These are phyloP conservation scores for Aspergillus pseudoviridinutans DNA, from an alignment of 2,329 filamentous ascomycete genomes.

Conservation along the genomic window DNA sequence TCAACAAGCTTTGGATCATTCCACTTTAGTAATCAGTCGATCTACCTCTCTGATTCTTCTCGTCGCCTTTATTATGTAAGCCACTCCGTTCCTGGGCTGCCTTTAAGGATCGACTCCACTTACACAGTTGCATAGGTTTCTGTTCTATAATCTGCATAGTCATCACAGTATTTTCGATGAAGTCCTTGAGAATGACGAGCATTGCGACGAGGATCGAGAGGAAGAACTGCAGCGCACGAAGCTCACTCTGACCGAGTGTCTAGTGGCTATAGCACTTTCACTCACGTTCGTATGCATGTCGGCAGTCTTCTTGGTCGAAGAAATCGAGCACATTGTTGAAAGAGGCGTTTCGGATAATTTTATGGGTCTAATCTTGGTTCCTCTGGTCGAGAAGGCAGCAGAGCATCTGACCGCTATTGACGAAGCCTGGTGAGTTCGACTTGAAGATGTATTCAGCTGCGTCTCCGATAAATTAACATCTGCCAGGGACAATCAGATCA, in stretches of 20 bases:
- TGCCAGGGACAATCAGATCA: slow-evolving; percentile 57
- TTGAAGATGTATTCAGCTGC: neutral
- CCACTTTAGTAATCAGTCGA: slow-evolving; percentile 64
- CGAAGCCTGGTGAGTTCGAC: slow-evolving; percentile 65
- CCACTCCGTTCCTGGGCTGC: neutral
- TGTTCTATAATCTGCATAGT: slow-evolving; percentile 71
- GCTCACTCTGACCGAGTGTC: slow-evolving; percentile 69
- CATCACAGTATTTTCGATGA: slow-evolving; percentile 75
- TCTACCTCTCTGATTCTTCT: slow-evolving; percentile 68
- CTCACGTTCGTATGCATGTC: slow-evolving; percentile 69
- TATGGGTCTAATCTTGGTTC: slow-evolving; percentile 69
- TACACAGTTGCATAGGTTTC: slow-evolving; percentile 33
- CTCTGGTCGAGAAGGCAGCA: slow-evolving; percentile 79
- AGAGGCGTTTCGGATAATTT: slow-evolving; percentile 55
- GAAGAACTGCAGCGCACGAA: slow-evolving; percentile 60
- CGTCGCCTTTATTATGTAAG: slow-evolving; percentile 61
- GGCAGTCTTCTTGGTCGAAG: slow-evolving; percentile 67
- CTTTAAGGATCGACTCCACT: neutral
- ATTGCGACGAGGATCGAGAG: slow-evolving; percentile 60
- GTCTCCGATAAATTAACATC: slow-evolving; percentile 1
- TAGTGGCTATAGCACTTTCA: slow-evolving; percentile 61
- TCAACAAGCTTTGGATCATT: slow-evolving; percentile 43
- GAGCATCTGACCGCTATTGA: slow-evolving; percentile 82
- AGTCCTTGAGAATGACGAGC: slow-evolving; percentile 68
- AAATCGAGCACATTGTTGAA: slow-evolving; percentile 63